phyloP scores from a whole-genome alignment of 2,329 filamentous ascomycete species.

The Leptographium lundbergii region DNA sequence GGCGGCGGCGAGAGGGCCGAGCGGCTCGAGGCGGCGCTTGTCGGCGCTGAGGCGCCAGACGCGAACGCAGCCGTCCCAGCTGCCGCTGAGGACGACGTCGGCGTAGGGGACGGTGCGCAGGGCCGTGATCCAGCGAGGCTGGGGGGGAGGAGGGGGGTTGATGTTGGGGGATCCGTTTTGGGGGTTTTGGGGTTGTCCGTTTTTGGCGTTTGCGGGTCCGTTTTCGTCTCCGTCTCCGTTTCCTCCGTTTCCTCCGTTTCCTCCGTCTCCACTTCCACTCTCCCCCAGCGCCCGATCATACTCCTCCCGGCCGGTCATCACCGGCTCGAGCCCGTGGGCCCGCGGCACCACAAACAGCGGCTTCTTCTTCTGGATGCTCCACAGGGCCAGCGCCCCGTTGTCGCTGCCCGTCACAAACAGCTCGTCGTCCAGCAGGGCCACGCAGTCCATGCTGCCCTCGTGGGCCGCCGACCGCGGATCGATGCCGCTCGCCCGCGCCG shows the following conservation, averaged over 20 bases:
- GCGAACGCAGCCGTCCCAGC: conserved; percentile 83
- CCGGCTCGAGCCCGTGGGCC: conserved; percentile 74
- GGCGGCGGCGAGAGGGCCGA: conserved; percentile 49
- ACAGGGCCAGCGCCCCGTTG: conserved; percentile 75
- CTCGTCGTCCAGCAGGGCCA: conserved; percentile 79
- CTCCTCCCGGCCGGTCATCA: conserved; percentile 47
- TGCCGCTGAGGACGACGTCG: conserved; percentile 79
- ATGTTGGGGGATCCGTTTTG: conserved; percentile 54
- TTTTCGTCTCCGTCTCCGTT: too few relatives aligned
- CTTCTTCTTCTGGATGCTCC: conserved; percentile 91
- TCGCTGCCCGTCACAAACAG: conserved; percentile 90
- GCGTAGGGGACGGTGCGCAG: conserved; percentile 78
- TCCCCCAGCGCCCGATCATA: conserved; percentile 21
- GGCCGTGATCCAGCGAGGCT: conserved; percentile 84
- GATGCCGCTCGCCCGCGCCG: conserved; percentile 9
- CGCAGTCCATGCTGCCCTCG: conserved; percentile 81
- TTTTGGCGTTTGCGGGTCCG: too few relatives aligned
- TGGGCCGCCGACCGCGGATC: conserved; percentile 25
- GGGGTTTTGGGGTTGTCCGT: too few relatives aligned
- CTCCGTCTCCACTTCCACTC: neutral
- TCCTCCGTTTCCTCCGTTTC: too few relatives aligned
- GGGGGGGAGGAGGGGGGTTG: conserved; percentile 49
- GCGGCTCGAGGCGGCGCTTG: conserved; percentile 60
- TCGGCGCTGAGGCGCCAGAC: conserved; percentile 79
- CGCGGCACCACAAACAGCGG: conserved; percentile 66